phyloP scores from a whole-genome alignment of 176 grass and related monocot genomes.

The Pharus latifolius region DNA sequence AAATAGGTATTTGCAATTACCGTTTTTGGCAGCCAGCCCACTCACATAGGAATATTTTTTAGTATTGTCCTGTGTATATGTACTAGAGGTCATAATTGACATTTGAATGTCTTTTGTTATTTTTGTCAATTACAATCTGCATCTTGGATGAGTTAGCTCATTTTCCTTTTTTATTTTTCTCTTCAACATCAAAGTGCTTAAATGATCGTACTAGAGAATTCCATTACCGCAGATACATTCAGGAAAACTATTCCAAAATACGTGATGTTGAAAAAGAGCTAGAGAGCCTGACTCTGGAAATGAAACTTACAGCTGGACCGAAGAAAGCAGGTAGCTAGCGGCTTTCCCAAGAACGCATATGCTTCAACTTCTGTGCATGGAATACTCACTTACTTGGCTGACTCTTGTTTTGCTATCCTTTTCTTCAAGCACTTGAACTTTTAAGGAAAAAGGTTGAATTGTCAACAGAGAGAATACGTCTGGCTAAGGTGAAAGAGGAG shows the following conservation, averaged over 20 bases:
- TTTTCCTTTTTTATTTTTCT: background rate
- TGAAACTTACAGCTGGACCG: conserved; percentile 90
- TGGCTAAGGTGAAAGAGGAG: conserved; percentile 79
- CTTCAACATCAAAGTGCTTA: background rate
- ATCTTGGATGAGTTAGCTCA: background rate
- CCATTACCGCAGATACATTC: conserved; percentile 59
- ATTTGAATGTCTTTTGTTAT: background rate
- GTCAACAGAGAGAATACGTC: conserved; percentile 74
- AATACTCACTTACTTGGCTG: background rate
- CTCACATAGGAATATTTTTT: background rate
- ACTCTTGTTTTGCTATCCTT: background rate
- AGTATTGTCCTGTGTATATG: background rate
- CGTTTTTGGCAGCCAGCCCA: background rate
- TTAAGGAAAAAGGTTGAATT: conserved; percentile 85
- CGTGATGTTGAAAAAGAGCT: conserved; percentile 89
- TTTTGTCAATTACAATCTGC: background rate
- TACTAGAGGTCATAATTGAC: background rate
- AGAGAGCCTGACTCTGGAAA: conserved; percentile 70
- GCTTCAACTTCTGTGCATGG: conserved; percentile 3
- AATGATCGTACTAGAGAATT: background rate
- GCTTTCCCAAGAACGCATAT: conserved; percentile 4
- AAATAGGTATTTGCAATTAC: background rate
- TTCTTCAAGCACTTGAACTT: conserved; percentile 68
- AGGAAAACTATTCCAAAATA: conserved; percentile 97
- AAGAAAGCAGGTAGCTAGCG: conserved; percentile 77